phyloP scores from a whole-genome alignment of 2,329 filamentous ascomycete species.

The Sporothrix variecibatus region DNA sequence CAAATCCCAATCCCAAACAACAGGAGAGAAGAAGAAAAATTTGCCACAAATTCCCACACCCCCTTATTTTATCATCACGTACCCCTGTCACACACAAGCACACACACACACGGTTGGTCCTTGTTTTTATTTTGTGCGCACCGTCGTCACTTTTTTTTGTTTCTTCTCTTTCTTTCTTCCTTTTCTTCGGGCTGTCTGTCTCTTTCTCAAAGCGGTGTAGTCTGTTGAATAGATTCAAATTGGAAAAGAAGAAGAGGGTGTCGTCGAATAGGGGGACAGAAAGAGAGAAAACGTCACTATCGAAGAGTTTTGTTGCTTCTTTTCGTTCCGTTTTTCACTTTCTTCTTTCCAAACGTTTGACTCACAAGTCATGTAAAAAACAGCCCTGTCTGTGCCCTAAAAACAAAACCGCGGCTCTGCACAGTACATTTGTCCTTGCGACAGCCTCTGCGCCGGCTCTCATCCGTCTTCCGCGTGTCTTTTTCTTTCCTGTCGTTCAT shows the following conservation, averaged over 20 bases:
- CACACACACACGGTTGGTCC: background rate
- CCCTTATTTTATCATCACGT: background rate
- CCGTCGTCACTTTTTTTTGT: background rate
- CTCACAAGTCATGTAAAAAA: background rate
- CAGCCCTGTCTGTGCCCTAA: background rate
- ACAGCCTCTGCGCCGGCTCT: background rate
- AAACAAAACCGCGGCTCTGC: background rate
- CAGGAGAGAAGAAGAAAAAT: background rate
- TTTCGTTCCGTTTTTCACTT: background rate
- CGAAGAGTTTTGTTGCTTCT: background rate
- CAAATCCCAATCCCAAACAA: background rate
- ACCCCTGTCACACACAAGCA: slow-evolving; percentile 1
- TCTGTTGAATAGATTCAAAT: background rate
- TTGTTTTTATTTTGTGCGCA: background rate
- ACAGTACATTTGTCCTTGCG: background rate
- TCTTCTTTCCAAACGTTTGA: background rate
- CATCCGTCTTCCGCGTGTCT: background rate
- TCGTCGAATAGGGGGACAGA: background rate
- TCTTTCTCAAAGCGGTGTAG: slow-evolving; percentile 1
- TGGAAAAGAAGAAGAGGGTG: background rate
- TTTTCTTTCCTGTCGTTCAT: background rate
- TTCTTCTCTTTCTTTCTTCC: background rate
- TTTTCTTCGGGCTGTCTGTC: background rate
- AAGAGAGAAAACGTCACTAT: background rate
- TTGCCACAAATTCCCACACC: slow-evolving; percentile 10